Evolutionary conservation across 768 basidiomycete species (phyloP), one percentile per base, ranked within the genome.

Genomic region (button mushroom (Agaricus bisporus)): DNA sequence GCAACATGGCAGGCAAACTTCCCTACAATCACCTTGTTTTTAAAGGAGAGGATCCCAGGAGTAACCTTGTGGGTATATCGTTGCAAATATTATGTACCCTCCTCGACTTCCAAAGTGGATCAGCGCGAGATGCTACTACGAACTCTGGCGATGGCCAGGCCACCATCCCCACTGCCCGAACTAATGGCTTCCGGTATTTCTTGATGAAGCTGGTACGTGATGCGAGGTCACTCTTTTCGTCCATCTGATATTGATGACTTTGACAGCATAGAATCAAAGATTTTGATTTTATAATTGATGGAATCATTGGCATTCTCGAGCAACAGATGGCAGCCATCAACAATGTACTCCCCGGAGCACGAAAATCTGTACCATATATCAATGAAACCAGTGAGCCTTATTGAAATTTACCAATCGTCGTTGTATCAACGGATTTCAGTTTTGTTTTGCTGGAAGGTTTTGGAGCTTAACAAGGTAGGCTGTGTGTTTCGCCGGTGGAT

Each of bases 131-230:
- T 58, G 62, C 64, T 28, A 56, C 69, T 5, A 58, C 65, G n/a
- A 72, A 65, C 22, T 64, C 57, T 11, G 77, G 68, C 17, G 85
- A 85, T 11, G 63, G 60, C 3, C 70, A 72, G n/a, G 61, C 59
- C 17, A 68, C 68, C 12, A 64, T 72, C 0, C 86, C 88, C 1
- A 82, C 82, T 1, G 68, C 78, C 10, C 78, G 79, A 60, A 86
- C 88, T 14, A 98, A 99, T 63, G 82, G 91, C 2, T 99, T 97
- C 67, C 77, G 91, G 47, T 93, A 92, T 68, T 98, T 95, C 67
- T 68, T 97, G 48, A 86, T 91, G 58, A 97, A 97, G 67, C 68
- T 98, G 64, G 92, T 86, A 59, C 60, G 83, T 70, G 43, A 37
- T 49, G 28, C 55, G 14, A 9, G 56, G 49, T 56, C 4, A 49